phyloP scores from a whole-genome alignment of 2,329 filamentous ascomycete genomes.

The Ciborinia camelliae region DNA sequence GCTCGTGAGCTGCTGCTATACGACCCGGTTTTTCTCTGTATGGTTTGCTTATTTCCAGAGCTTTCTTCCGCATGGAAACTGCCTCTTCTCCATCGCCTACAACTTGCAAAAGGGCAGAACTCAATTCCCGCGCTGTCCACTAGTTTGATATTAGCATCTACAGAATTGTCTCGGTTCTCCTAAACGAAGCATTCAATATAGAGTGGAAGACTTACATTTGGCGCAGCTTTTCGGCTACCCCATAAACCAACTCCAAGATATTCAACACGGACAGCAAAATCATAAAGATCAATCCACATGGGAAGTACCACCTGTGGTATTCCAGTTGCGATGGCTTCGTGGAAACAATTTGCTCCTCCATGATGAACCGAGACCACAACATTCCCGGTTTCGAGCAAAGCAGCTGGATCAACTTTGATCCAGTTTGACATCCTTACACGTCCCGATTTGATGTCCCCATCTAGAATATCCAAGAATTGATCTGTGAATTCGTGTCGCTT shows the following conservation, averaged over 20 bases:
- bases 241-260: conserved; percentile 42
- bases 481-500: background rate
- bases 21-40: background rate
- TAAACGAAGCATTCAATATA: too few relatives aligned
- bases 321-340: conserved; percentile 44
- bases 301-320: conserved; percentile 46
- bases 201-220: background rate
- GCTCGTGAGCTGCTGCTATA: background rate
- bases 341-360: conserved; percentile 41
- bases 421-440: conserved; percentile 18
- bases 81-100: background rate
- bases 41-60: background rate
- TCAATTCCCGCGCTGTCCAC: background rate
- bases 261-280: conserved; percentile 43
- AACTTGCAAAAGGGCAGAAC: background rate
- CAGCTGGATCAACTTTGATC: conserved; percentile 20
- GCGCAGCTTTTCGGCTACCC: conserved; percentile 6
- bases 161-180: background rate
- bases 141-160: background rate
- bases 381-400: conserved; percentile 38
- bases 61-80: background rate
- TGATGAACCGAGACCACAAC: conserved; percentile 39
- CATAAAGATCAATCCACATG: conserved; percentile 45
- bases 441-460: conserved; percentile 5
- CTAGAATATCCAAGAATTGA: conserved; percentile 20